Evolutionary conservation across 805 yeast species (phyloP).

Genomic region (Clavispora carvajalis): DNA sequence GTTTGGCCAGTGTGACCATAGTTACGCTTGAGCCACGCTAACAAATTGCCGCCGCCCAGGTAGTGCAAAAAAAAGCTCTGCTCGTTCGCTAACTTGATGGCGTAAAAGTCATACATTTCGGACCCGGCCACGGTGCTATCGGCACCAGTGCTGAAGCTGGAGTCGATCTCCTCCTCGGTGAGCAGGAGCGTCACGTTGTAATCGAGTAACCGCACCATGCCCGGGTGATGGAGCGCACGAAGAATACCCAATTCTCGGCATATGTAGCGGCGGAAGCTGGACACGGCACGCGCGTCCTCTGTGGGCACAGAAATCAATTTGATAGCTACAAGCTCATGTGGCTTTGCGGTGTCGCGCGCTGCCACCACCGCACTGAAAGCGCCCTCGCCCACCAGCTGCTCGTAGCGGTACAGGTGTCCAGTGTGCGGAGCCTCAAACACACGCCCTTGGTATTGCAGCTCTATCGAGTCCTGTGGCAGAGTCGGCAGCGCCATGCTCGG

Average conservation of each 20-base stretch:
- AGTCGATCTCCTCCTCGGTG: slow-evolving; percentile 19
- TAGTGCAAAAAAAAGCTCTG: slow-evolving; percentile 61
- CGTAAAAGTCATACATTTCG: slow-evolving; percentile 10
- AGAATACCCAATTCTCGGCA: slow-evolving; percentile 68
- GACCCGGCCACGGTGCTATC: neutral
- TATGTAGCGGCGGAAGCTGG: slow-evolving; percentile 34
- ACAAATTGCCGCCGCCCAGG: slow-evolving; percentile 82
- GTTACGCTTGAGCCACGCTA: slow-evolving; percentile 47
- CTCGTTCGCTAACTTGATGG: slow-evolving; percentile 21
- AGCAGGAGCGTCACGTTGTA: slow-evolving; percentile 31
- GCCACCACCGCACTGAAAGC: slow-evolving; percentile 62
- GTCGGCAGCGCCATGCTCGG: slow-evolving; percentile 4
- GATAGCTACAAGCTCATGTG: slow-evolving; percentile 50
- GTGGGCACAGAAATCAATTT: slow-evolving; percentile 51
- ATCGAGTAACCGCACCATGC: slow-evolving; percentile 59
- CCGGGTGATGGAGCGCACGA: slow-evolving; percentile 56
- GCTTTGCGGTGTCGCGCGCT: slow-evolving; percentile 29
- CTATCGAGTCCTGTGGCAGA: slow-evolving; percentile 10
- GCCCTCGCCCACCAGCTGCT: slow-evolving; percentile 52
- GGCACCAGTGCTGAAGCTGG: slow-evolving; percentile 2
- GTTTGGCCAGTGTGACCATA: slow-evolving; percentile 8
- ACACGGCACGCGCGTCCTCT: slow-evolving; percentile 17
- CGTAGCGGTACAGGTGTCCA: slow-evolving; percentile 8
- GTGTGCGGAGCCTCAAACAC: slow-evolving; percentile 10
- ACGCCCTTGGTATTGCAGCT: neutral